phyloP scores from a whole-genome alignment of 768 basidiomycete genomes.

The Mycena belliarum region DNA sequence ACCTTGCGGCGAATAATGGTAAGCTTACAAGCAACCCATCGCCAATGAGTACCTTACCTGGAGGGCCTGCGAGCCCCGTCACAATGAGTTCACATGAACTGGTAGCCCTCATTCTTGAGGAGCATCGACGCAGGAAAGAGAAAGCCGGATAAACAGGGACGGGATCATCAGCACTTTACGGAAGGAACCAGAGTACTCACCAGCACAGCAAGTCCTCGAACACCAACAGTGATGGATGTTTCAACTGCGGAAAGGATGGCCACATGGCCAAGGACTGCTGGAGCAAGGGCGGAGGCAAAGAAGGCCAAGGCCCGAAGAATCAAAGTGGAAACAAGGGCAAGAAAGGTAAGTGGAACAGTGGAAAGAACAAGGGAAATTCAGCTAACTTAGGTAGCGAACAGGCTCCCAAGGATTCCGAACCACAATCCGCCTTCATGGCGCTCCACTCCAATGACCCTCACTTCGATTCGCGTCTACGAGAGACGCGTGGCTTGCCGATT shows the following conservation, averaged over 20 bases:
- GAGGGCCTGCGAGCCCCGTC: not conserved
- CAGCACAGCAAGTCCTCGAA: slow-evolving; percentile 2
- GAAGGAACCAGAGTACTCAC: not conserved
- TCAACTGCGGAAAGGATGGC: slow-evolving; percentile 1
- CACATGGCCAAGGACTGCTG: slow-evolving; percentile 11
- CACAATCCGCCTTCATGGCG: not conserved
- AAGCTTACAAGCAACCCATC: not conserved
- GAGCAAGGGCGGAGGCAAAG: slow-evolving; percentile 10
- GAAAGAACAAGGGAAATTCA: no score
- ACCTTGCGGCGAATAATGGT: slow-evolving; percentile 9
- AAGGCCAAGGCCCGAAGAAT: slow-evolving; percentile 3
- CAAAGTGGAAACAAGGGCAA: not conserved
- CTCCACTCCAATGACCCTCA: not conserved
- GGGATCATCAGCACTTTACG: slow-evolving; percentile 14
- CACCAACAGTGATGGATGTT: slow-evolving; percentile 9
- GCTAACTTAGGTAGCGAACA: no score
- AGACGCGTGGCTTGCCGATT: slow-evolving; percentile 11
- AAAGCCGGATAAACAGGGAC: slow-evolving; percentile 14
- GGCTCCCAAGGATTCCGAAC: no score
- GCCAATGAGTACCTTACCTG: no score
- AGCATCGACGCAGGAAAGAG: slow-evolving; percentile 7
- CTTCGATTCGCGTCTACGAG: slow-evolving; percentile 12
- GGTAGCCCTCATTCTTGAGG: slow-evolving; percentile 13
- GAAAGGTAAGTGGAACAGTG: not conserved
- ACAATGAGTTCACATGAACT: slow-evolving; percentile 5